Evolutionary conservation across 805 yeast genomes (phyloP).

Genomic region (Candida ficus): DNA sequence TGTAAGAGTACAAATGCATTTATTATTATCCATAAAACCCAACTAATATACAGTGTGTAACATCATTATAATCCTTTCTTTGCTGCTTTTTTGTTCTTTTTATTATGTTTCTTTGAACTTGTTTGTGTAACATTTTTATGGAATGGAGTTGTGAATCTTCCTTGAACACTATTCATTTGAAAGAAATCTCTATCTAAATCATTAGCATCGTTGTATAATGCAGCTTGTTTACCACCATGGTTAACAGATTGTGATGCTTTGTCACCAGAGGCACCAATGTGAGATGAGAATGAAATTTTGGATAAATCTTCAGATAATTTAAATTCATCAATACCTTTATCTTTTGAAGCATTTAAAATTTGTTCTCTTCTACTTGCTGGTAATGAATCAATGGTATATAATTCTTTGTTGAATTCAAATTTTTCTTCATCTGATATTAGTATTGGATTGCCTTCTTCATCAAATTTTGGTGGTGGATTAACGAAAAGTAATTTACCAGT

Average conservation of each 20-base stretch:
- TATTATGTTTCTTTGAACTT: conserved; percentile 53
- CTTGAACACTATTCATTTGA: conserved; percentile 57
- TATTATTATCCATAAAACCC: conserved; percentile 5
- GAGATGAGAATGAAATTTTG: conserved; percentile 74
- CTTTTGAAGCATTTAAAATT: conserved; percentile 54
- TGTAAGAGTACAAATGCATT: too few relatives aligned
- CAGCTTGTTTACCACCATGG: conserved; percentile 82
- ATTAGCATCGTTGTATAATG: conserved; percentile 69
- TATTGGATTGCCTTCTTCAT: conserved; percentile 39
- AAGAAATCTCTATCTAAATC: conserved; percentile 87
- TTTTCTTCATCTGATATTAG: conserved; percentile 43
- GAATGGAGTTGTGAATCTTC: conserved; percentile 66
- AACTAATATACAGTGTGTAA: conserved; percentile 6
- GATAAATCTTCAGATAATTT: conserved; percentile 67
- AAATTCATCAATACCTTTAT: conserved; percentile 52
- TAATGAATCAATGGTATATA: conserved; percentile 59
- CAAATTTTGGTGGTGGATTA: conserved; percentile 79
- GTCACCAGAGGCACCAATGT: conserved; percentile 48
- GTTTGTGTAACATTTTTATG: conserved; percentile 39
- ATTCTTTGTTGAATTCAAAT: conserved; percentile 65
- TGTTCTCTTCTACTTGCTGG: conserved; percentile 74
- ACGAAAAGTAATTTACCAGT: conserved; percentile 82
- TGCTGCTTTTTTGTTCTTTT: conserved; percentile 68
- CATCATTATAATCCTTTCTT: conserved; percentile 17
- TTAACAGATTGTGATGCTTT: conserved; percentile 47